Evolutionary conservation across 2,329 filamentous ascomycete genomes (phyloP), one percentile per base, ranked within the genome.

Genomic region (Onygena corvina): DNA sequence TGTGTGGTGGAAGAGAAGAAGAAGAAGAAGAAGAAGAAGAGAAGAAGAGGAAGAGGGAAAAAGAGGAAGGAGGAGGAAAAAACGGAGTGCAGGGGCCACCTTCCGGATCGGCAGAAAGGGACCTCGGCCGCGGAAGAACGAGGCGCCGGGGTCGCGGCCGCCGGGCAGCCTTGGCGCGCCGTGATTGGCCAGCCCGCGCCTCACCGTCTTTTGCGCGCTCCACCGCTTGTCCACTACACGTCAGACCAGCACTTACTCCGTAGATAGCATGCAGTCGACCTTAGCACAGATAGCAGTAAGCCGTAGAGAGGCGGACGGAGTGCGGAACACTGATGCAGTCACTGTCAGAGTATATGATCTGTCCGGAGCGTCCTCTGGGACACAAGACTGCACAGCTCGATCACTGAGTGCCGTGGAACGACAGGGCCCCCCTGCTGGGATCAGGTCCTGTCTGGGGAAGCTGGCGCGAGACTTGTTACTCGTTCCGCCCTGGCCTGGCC

Each of bases 131-230:
- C 27, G 44, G 44, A 31, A n/a, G 16, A 46, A 34, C 16, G 3
- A 20, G 16, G 21, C 1, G 1, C 38, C 38, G 38, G 12, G 5
- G 25, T 42, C 27, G 25, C 38, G 25, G 38, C 38, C 38, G 38
- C 38, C 23, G 38, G 21, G 16, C n/a, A 27, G 38, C 27, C 38
- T 42, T 34, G 27, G 44, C 44, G 20, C 27, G 27, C 9, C 11
- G 11, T 46, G 34, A 50, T 53, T 50, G 48, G 48, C 30, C 14
- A 29, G 36, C 3, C 2, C 42, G 6, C n/a, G n/a, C n/a, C 48
- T 48, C 51, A 53, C 51, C 51, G 51, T 53, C 51, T 53, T 53
- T 53, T 53, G 33, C 16, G 9, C 21, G 23, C 18, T 23, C 25
- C 29, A 29, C 16, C 36, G 14, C 36, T 11, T 40, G 36, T 23